Evolutionary conservation across 2,329 filamentous ascomycete species (phyloP).

Genomic region (Phyllosticta citrichinensis): DNA sequence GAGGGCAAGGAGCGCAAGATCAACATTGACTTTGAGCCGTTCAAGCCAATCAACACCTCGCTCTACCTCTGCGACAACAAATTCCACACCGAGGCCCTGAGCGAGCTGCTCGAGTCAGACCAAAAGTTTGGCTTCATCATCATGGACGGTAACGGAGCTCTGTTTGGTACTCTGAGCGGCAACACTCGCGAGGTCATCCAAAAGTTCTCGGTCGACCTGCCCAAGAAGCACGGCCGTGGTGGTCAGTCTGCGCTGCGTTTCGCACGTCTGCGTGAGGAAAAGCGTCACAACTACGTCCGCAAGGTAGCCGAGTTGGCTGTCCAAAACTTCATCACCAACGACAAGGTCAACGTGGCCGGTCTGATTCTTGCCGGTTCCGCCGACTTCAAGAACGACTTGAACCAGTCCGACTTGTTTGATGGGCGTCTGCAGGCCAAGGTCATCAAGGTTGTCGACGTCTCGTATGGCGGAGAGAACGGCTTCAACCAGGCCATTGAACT

Average conservation of each 20-base stretch:
- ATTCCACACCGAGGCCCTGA: slow-evolving; percentile 95
- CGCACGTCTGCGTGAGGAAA: slow-evolving; percentile 97
- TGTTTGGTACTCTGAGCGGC: slow-evolving; percentile 93
- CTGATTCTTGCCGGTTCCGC: slow-evolving; percentile 92
- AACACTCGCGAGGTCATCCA: slow-evolving; percentile 96
- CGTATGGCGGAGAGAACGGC: slow-evolving; percentile 96
- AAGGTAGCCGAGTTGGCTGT: slow-evolving; percentile 97
- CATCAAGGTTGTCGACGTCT: slow-evolving; percentile 98
- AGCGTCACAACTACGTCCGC: slow-evolving; percentile 98
- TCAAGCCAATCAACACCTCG: slow-evolving; percentile 99
- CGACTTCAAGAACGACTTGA: slow-evolving; percentile 99
- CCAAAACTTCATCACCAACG: slow-evolving; percentile 96
- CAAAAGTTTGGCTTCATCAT: slow-evolving; percentile 99
- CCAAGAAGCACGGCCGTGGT: slow-evolving; percentile 99
- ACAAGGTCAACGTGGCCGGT: slow-evolving; percentile 97
- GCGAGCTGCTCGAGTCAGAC: slow-evolving; percentile 94
- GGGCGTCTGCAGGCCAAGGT: slow-evolving; percentile 84
- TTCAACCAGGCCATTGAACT: slow-evolving; percentile 99
- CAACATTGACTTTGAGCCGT: slow-evolving; percentile 99
- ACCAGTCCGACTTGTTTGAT: slow-evolving; percentile 96
- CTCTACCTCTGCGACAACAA: slow-evolving; percentile 99
- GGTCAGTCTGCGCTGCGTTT: slow-evolving; percentile 99
- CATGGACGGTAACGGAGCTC: slow-evolving; percentile 98
- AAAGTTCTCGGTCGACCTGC: slow-evolving; percentile 96
- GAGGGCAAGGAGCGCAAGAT: slow-evolving; percentile 99